A percentile compares a stretch with the other conserved stretches of the same genome.
phyloP scores from a whole-genome alignment of 2,329 filamentous ascomycete genomes.

The Raffaelea ambrosiae region DNA sequence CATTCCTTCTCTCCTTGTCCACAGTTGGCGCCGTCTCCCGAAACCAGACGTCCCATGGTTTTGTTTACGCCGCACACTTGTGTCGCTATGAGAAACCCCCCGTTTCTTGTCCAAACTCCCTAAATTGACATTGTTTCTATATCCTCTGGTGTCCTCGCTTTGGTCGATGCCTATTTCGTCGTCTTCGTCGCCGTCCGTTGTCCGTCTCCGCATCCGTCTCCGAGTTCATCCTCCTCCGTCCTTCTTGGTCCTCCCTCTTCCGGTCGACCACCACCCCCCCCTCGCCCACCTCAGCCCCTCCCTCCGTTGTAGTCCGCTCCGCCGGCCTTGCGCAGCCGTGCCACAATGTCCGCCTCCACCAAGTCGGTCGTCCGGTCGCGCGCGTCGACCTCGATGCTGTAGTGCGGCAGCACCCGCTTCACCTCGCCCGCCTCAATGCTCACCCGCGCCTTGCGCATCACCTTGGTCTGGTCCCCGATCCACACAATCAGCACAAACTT shows the following conservation, averaged over 20 bases:
- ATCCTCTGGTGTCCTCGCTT: neutral
- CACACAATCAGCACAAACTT: conserved; percentile 62
- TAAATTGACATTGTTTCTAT: no score
- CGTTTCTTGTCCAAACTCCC: no score
- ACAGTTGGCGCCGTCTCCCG: no score
- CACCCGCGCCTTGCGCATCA: conserved; percentile 63
- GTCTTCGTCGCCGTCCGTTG: neutral
- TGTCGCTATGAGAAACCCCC: no score
- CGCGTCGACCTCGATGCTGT: conserved; percentile 57
- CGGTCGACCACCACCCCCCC: neutral
- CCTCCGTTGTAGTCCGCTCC: conserved; percentile 66
- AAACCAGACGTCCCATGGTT: no score
- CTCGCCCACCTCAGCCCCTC: conserved; percentile 31
- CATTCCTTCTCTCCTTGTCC: no score
- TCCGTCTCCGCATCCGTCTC: neutral
- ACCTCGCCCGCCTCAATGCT: conserved; percentile 59
- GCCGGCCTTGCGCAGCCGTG: conserved; percentile 54
- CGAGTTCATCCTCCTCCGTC: neutral
- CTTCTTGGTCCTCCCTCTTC: neutral
- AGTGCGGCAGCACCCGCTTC: conserved; percentile 54
- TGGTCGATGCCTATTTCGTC: no score
- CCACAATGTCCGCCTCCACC: conserved; percentile 52
- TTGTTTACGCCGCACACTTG: no score
- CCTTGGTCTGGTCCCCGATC: conserved; percentile 56
- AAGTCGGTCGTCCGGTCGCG: conserved; percentile 48